Evolutionary conservation across 1,284 basidiomycete species (phyloP).

Genomic region (Leccinum insolens): DNA sequence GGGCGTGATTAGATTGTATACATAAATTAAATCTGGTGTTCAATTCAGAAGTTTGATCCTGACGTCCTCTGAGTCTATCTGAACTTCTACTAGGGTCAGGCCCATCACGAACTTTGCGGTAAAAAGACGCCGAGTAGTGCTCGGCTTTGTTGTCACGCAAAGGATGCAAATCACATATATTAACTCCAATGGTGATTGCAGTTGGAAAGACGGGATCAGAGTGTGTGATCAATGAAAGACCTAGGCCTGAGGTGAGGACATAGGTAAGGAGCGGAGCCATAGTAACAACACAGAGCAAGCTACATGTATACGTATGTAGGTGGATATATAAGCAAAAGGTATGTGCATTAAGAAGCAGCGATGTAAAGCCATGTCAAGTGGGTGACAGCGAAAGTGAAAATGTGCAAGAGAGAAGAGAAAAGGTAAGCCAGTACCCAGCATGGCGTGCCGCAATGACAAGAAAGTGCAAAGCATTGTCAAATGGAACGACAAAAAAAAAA

Average conservation of each 20-base stretch:
- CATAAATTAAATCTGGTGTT: neutral
- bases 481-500: conserved; percentile 9
- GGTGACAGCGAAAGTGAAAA: conserved; percentile 15
- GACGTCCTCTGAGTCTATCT: neutral
- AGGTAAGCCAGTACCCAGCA: conserved; percentile 26
- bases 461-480: conserved; percentile 10
- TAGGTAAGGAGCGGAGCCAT: neutral
- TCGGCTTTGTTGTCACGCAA: neutral
- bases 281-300: neutral
- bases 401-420: neutral
- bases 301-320: neutral
- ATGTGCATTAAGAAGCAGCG: conserved; percentile 7
- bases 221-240: neutral
- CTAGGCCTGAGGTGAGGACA: conserved; percentile 1
- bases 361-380: conserved; percentile 19
- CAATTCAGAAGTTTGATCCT: neutral
- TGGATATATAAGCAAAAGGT: neutral
- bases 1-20: neutral
- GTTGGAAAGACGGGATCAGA: neutral
- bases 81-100: neutral
- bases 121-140: neutral
- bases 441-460: conserved; percentile 12
- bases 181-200: neutral
- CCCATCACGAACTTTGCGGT: neutral
- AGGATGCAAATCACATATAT: neutral